Base-by-base conservation (phyloP, 2,329 filamentous ascomycete species). In the Lasiodiplodia theobromae region DNA sequence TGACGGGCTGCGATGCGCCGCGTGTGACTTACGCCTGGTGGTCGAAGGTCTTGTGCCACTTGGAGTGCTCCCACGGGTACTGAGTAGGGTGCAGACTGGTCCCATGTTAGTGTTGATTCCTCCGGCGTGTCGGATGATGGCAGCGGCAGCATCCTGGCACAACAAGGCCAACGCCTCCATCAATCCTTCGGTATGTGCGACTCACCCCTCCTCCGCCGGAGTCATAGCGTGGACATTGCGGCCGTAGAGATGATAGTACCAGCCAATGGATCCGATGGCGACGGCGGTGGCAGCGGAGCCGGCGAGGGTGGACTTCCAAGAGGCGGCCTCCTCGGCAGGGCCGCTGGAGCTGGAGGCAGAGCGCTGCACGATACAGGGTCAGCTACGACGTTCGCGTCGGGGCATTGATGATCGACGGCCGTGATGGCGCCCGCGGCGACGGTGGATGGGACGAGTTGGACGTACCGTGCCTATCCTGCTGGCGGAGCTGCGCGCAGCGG, bases 241-340 rank as follows among this genome's bases (percentile, higher is more conserved):
- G 78, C 94, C 96, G 83, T 97, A 98, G 76, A 97, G 90, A 84
- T 97, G 93, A 83, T 95, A 97, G 86, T 97, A 98, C 94, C 94
- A 98, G 76, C 93, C 94, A 78, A 95, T 90, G 74, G 95, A 95
- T 77, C 94, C 94, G 82, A 93, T 86, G 77, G 95, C 93, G 79
- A 94, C 87, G 76, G 91, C 89, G 76, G 94, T 97, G 76, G 96
- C 94, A 79, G 92, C 92, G 77, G 89, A 88, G 79, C 93, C 93
- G 80, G 94, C 92, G 77, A 94, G 86, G 84, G 95, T 97, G 82
- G 96, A 87, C 83, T 91, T 90, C 83, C 92, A 90, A 77, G 92
- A 87, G 77, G 92, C 91, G 79, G 91, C 88, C 81, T 88, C 86
- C 81, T 91, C 88, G 81, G 88, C 86, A 82, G 91, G 81, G 75